Percentiles rank a stretch among this genome's conserved stretches.
These are phyloP conservation scores for Theobroma grandiflorum DNA, from an alignment of 441 rosid genomes.

Conservation along the genomic window DNA sequence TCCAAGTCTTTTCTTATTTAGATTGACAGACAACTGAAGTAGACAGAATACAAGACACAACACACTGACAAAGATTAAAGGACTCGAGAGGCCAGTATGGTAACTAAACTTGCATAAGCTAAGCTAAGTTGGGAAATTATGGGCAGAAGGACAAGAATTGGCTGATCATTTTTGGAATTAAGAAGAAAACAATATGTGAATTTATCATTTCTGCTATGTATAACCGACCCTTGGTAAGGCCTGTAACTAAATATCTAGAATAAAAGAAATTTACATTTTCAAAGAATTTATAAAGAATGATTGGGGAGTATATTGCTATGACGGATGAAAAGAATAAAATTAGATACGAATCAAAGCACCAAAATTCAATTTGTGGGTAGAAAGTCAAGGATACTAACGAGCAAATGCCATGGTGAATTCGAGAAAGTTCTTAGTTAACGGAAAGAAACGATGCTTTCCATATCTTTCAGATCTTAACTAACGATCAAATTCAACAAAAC, in stretches of 20 bases:
- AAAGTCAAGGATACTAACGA: constrained; percentile 41
- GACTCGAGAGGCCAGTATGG: constrained; percentile 66
- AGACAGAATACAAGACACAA: constrained; percentile 37
- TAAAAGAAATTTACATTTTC: constrained; percentile 43
- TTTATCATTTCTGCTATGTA: constrained; percentile 35
- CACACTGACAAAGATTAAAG: constrained; percentile 32
- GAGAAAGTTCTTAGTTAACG: constrained; percentile 37
- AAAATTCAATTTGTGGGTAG: constrained; percentile 31
- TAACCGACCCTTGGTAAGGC: constrained; percentile 31
- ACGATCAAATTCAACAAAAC: constrained; percentile 39
- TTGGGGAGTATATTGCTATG: constrained; percentile 29
- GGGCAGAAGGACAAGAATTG: constrained; percentile 44
- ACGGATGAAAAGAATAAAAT: constrained; percentile 49
- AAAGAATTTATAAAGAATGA: constrained; percentile 46
- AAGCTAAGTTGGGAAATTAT: constrained; percentile 32
- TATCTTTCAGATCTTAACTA: constrained; percentile 41
- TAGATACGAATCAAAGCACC: constrained; percentile 41
- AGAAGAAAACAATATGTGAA: constrained; percentile 29
- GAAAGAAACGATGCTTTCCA: constrained; percentile 47
- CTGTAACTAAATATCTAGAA: constrained; percentile 29
- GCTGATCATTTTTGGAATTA: constrained; percentile 22
- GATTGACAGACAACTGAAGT: constrained; percentile 13
- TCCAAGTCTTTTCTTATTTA: not conserved
- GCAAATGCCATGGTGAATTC: constrained; percentile 42
- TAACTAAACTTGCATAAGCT: constrained; percentile 47